These are phyloP conservation scores for Talaromyces rugulosus DNA, from an alignment of 2,329 filamentous ascomycete genomes.

Conservation along the genomic window DNA sequence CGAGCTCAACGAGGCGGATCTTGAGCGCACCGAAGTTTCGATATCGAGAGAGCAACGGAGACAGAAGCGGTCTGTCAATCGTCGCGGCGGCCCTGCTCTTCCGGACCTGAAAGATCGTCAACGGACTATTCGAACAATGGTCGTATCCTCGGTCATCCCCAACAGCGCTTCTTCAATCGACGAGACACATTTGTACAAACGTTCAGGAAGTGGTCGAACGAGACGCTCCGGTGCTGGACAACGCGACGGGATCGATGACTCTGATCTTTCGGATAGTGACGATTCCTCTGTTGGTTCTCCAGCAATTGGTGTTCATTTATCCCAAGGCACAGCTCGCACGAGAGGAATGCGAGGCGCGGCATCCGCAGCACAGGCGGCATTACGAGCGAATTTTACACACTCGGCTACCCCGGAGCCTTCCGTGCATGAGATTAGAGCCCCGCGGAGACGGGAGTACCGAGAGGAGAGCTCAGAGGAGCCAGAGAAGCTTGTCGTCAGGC, in stretches of 20 bases:
- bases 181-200: constrained; percentile 82
- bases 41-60: constrained; percentile 90
- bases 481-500: constrained; percentile 65
- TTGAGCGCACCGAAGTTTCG: constrained; percentile 86
- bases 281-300: constrained; percentile 85
- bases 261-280: constrained; percentile 88
- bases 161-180: constrained; percentile 77
- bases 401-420: constrained; percentile 82
- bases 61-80: constrained; percentile 92
- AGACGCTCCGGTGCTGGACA: constrained; percentile 56
- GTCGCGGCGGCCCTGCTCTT: constrained; percentile 83
- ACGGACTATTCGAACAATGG: constrained; percentile 83
- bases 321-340: constrained; percentile 73
- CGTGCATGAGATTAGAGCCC: constrained; percentile 66
- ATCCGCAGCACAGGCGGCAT: constrained; percentile 77
- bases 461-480: constrained; percentile 76
- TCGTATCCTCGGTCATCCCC: constrained; percentile 89
- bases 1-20: constrained; percentile 83
- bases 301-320: constrained; percentile 63
- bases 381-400: constrained; percentile 68
- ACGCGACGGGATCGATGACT: constrained; percentile 63
- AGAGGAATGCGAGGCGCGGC: constrained; percentile 87
- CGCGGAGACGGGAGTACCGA: constrained; percentile 60
- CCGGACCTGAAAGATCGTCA: constrained; percentile 96
- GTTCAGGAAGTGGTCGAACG: constrained; percentile 59